Conservation (phyloP, 257 asterid genomes). For the Agastache rugosa region DNA sequence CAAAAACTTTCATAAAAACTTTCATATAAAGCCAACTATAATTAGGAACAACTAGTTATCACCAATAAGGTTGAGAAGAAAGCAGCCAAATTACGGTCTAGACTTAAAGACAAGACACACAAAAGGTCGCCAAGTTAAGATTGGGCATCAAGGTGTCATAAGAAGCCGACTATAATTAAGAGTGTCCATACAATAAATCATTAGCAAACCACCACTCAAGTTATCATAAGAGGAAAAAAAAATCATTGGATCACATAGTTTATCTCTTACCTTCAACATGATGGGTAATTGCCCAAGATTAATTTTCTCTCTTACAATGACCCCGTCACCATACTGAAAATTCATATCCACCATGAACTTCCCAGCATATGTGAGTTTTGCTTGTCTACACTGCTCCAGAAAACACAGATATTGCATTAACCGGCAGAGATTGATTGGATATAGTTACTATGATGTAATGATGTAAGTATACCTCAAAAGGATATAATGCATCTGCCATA, state of each 20-base stretch:
- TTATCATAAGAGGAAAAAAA: too few relatives aligned
- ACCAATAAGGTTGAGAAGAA: conserved; percentile 9
- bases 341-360: conserved; percentile 63
- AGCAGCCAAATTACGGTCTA: background rate
- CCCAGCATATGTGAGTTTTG: conserved; percentile 79
- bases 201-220: too few relatives aligned
- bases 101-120: too few relatives aligned
- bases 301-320: conserved; percentile 56
- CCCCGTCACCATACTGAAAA: conserved; percentile 74
- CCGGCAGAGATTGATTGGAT: conserved; percentile 19
- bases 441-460: background rate
- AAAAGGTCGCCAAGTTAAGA: too few relatives aligned
- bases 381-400: conserved; percentile 91
- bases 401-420: conserved; percentile 22
- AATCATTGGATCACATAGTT: background rate
- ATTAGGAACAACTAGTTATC: conserved; percentile 4
- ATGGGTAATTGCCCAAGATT: conserved; percentile 81
- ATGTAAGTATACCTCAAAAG: conserved; percentile 69
- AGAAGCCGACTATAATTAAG: too few relatives aligned
- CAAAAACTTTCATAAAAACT: background rate
- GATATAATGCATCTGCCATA: conserved; percentile 61
- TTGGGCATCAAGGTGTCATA: too few relatives aligned
- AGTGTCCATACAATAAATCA: too few relatives aligned
- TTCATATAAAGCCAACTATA: conserved; percentile 4
- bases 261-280: conserved; percentile 77